phyloP scores from a whole-genome alignment of 345 rosid species.

The Populus pruinosa region DNA sequence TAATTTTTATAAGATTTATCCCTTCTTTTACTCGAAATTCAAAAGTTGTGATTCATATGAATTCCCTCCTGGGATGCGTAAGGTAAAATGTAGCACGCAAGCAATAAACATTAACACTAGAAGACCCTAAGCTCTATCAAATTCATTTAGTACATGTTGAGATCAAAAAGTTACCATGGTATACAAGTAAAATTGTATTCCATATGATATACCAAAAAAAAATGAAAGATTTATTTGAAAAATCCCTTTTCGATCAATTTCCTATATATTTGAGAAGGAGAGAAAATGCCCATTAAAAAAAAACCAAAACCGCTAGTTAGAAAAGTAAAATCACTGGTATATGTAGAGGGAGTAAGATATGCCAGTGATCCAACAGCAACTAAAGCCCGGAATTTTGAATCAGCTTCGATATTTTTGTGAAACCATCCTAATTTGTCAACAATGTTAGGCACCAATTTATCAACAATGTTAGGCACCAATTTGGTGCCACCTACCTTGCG shows the following conservation, averaged over 20 bases:
- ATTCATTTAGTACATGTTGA: not conserved
- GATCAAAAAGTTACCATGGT: not conserved
- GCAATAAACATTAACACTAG: not conserved
- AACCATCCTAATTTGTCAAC: too few species aligned
- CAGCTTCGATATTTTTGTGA: slow-evolving; percentile 63
- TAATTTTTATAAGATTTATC: too few species aligned
- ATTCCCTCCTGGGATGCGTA: not conserved
- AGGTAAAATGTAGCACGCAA: too few species aligned
- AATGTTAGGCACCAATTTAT: too few species aligned
- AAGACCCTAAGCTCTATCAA: not conserved
- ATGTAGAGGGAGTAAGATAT: slow-evolving; percentile 9
- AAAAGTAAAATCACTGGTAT: not conserved
- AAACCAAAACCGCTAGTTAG: not conserved
- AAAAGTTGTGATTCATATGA: not conserved
- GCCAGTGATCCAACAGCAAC: slow-evolving; percentile 97
- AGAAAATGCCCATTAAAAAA: not conserved
- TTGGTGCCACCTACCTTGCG: too few species aligned
- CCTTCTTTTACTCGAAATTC: not conserved
- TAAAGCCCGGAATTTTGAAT: slow-evolving; percentile 79
- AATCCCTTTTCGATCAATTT: not conserved
- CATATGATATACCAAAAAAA: not conserved
- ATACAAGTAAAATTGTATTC: not conserved
- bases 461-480: too few species aligned
- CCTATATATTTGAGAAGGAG: not conserved
- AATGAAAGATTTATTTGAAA: not conserved